phyloP scores from a whole-genome alignment of 805 yeast species.

The Monosporozyma aquatica region DNA sequence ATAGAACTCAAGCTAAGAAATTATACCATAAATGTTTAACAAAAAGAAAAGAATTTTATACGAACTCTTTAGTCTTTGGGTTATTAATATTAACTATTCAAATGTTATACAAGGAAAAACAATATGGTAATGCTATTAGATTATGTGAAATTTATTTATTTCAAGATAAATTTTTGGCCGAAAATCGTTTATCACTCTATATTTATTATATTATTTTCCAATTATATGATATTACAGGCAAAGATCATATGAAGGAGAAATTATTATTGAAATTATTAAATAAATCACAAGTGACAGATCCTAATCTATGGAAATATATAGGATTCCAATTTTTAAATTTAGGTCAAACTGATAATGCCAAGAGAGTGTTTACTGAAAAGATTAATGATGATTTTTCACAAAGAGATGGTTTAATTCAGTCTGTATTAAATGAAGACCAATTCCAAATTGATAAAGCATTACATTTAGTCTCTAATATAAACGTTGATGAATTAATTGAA shows the following conservation, averaged over 20 bases:
- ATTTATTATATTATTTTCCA: slow-evolving; percentile 20
- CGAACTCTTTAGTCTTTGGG: slow-evolving; percentile 15
- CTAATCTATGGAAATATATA: slow-evolving; percentile 24
- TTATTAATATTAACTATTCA: slow-evolving; percentile 21
- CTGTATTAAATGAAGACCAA: slow-evolving; percentile 8
- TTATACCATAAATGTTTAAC: slow-evolving; percentile 14
- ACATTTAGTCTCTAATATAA: slow-evolving; percentile 16
- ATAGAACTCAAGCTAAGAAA: slow-evolving; percentile 25
- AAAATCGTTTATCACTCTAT: neutral
- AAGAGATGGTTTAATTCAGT: slow-evolving; percentile 11
- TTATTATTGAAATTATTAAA: slow-evolving; percentile 13
- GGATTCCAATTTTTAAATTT: slow-evolving; percentile 21
- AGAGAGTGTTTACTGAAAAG: slow-evolving; percentile 12
- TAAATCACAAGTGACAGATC: neutral
- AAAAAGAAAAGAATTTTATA: neutral
- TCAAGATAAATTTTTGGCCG: slow-evolving; percentile 1
- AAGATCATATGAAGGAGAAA: slow-evolving; percentile 15
- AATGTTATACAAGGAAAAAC: slow-evolving; percentile 20
- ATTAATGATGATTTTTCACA: neutral
- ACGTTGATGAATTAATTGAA: slow-evolving; percentile 15
- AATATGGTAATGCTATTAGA: slow-evolving; percentile 25
- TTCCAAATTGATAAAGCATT: slow-evolving; percentile 12
- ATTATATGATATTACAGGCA: slow-evolving; percentile 18
- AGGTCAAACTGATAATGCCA: slow-evolving; percentile 13
- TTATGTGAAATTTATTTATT: slow-evolving; percentile 20